Evolutionary conservation across 495 filamentous ascomycete genomes (phyloP), one percentile per base, ranked within the genome.

Genomic region (Aspergillus asperescens): DNA sequence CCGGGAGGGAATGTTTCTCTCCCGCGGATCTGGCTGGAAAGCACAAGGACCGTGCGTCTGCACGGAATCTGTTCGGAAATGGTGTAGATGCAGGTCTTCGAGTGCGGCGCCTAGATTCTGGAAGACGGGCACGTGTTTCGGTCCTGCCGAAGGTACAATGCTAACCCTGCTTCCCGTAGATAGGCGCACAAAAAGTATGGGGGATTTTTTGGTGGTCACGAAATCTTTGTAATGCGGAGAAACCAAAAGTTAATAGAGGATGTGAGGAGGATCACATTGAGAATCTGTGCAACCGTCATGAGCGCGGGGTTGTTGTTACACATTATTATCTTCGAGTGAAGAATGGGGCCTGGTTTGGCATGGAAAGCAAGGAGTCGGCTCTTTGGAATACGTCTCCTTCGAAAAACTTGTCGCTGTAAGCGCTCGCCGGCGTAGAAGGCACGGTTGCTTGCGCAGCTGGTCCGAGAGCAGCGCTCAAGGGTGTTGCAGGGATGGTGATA

Each of bases 391-490:
- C 82, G 52, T 86, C 82, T 4, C 85, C 83, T 22, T 72, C 74
- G 56, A 89, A 88, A 44, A 82, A 82, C 23, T 76, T 75, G 52
- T 81, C 78, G 38, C 76, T 70, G 61, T 85, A 87, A 4, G 77
- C 82, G 65, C 80, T 87, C 48, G 81, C 82, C 20, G 87, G 87
- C 0, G 86, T 90, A 7, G 83, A 86, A 5, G 90, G 89, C 16
- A 95, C 83, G 1, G 90, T 96, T 2, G 90, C 89, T 64, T 93
- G 88, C 13, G 88, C 89, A 31, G 90, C 90, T 7, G 89, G 87
- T 4, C 90, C 90, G 4, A 95, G 78, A 12, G 90, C 90, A 13
- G 90, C 90, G 59, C 87, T 91, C 51, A 92, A 75, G 6, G 90
- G 90, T 4, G 83, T 87, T 4, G 83, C 75, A 27, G 81, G 82